Evolutionary conservation across 1,284 basidiomycete species (phyloP).

Genomic region (Tilletia setariae): DNA sequence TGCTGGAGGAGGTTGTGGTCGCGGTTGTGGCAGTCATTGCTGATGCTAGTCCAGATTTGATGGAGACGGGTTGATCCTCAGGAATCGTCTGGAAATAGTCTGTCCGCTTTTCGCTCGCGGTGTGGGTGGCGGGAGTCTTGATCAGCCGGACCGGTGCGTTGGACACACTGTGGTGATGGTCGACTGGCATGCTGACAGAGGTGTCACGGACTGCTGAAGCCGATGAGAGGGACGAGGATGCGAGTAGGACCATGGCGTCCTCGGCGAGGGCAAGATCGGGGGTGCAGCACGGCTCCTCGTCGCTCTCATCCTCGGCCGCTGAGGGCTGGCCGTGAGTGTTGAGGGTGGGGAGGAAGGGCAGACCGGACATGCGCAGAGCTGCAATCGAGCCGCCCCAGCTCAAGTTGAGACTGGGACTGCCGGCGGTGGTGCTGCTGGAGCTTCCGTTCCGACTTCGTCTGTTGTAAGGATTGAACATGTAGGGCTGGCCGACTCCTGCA

Average conservation of each 20-base stretch:
- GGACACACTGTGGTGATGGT: neutral
- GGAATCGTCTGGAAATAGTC: neutral
- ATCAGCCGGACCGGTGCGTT: neutral
- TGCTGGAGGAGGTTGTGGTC: neutral
- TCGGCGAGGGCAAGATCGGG: constrained; percentile 10
- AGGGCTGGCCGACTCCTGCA: neutral
- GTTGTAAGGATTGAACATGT: constrained; percentile 14
- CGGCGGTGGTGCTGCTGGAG: neutral
- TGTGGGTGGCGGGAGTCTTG: constrained; percentile 1
- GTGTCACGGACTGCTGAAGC: constrained; percentile 10
- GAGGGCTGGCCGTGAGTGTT: neutral
- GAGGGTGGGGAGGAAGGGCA: neutral
- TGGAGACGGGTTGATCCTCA: too few species aligned
- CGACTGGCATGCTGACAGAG: neutral
- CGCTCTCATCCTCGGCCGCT: constrained; percentile 3
- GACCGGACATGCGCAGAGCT: neutral
- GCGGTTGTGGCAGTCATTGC: neutral
- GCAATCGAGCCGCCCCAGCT: neutral
- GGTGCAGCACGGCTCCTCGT: constrained; percentile 13
- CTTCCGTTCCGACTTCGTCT: neutral
- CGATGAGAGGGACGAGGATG: neutral
- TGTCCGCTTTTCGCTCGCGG: neutral
- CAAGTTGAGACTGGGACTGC: constrained; percentile 2
- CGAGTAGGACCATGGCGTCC: constrained; percentile 9
- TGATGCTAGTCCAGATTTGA: too few species aligned